Evolutionary conservation across 2,329 filamentous ascomycete genomes (phyloP).

Genomic region (Pochonia chlamydosporia): DNA sequence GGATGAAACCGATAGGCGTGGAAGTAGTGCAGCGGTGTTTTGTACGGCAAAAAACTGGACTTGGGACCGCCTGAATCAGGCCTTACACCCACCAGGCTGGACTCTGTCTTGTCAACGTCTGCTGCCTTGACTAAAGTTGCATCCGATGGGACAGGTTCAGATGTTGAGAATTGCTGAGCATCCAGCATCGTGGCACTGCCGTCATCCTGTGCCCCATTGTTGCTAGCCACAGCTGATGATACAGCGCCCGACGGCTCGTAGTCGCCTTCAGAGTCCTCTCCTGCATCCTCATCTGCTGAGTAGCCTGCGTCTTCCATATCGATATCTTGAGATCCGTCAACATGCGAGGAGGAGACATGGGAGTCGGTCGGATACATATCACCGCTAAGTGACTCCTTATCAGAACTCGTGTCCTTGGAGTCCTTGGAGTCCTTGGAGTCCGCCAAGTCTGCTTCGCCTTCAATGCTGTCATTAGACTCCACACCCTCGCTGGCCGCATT

Average conservation of each 20-base stretch:
- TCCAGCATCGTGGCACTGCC: constrained; percentile 1
- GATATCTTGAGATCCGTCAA: constrained; percentile 7
- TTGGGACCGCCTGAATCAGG: constrained; percentile 5
- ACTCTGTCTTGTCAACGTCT: constrained; percentile 14
- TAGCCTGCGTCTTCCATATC: constrained; percentile 15
- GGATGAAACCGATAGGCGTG: constrained; percentile 89
- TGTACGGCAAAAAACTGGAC: constrained; percentile 54
- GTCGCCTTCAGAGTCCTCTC: constrained; percentile 36
- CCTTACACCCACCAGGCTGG: background rate
- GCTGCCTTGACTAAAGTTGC: constrained; percentile 5
- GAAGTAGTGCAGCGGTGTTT: constrained; percentile 77
- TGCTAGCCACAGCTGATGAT: background rate
- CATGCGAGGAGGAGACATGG: background rate
- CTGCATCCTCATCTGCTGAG: constrained; percentile 32
- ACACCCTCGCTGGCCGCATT: background rate
- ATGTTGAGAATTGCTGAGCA: background rate
- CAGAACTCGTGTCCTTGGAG: background rate
- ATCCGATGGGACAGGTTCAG: background rate
- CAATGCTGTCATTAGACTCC: background rate
- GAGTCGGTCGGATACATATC: background rate
- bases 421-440: background rate
- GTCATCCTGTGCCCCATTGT: constrained; percentile 7
- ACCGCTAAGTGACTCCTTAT: background rate
- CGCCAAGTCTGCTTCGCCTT: background rate
- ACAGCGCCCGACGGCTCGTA: constrained; percentile 49